Evolutionary conservation across 352 stramenopile species (phyloP).

Genomic region (Phytophthora ramorum): DNA sequence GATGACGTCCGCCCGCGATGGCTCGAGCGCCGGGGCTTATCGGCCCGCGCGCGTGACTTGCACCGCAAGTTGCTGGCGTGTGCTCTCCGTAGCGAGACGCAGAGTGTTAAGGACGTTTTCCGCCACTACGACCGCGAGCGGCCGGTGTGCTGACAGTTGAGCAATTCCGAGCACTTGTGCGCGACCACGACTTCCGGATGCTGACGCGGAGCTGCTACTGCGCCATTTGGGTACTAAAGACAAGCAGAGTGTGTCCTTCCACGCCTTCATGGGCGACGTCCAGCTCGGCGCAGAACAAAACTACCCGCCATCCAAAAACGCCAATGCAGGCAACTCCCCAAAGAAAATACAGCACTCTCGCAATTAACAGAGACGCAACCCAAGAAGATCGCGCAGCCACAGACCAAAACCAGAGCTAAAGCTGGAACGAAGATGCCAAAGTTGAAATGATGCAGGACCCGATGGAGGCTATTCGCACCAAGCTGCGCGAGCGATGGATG

Average conservation of each 20-base stretch:
- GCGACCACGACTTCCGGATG: constrained; percentile 64
- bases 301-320: constrained; percentile 37
- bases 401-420: constrained; percentile 23
- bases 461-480: constrained; percentile 62
- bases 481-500: constrained; percentile 71
- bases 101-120: constrained; percentile 75
- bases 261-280: constrained; percentile 53
- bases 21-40: neutral
- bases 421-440: constrained; percentile 7
- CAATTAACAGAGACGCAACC: constrained; percentile 26
- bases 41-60: constrained; percentile 40
- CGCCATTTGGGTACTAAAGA: constrained; percentile 46
- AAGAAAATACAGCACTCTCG: constrained; percentile 52
- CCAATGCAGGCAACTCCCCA: constrained; percentile 6
- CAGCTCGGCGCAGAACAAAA: constrained; percentile 47
- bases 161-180: constrained; percentile 60
- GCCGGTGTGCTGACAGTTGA: constrained; percentile 46
- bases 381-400: constrained; percentile 29
- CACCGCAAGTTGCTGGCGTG: constrained; percentile 64
- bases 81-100: constrained; percentile 59
- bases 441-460: constrained; percentile 34
- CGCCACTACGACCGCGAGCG: constrained; percentile 65
- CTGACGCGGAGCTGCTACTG: constrained; percentile 58
- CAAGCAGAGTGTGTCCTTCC: constrained; percentile 59
- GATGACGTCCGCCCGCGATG: constrained; percentile 27